These are phyloP conservation scores for Salix suchowensis DNA, from an alignment of 345 rosid species.

Conservation along the genomic window DNA sequence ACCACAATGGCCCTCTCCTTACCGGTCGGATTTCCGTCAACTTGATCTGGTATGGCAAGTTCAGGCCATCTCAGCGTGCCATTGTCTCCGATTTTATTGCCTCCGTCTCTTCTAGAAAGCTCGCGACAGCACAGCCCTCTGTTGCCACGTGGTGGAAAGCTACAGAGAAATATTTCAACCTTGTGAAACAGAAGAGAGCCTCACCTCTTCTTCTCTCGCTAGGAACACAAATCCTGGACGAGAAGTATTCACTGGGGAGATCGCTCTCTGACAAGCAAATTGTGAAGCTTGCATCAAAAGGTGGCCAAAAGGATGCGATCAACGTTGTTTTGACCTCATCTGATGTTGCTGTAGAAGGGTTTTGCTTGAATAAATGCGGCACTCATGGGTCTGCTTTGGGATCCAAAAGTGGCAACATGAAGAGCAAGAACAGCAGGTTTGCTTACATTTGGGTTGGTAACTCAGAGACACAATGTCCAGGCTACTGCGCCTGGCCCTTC, in stretches of 20 bases:
- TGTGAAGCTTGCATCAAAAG: constrained; percentile 16
- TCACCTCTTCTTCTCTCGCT: constrained; percentile 4
- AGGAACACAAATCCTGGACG: constrained; percentile 18
- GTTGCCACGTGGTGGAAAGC: constrained; percentile 24
- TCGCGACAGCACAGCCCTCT: constrained; percentile 4
- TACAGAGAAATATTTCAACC: constrained; percentile 17
- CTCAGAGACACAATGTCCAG: constrained; percentile 29
- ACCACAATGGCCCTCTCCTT: constrained; percentile 29
- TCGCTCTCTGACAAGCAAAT: constrained; percentile 20
- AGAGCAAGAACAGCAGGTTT: background rate
- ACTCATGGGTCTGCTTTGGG: constrained; percentile 1
- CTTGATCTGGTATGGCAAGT: constrained; percentile 25
- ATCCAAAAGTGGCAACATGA: no score
- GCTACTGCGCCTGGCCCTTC: constrained; percentile 32
- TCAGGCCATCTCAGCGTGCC: constrained; percentile 25
- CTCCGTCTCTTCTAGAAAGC: constrained; percentile 3
- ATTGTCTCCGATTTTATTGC: constrained; percentile 23
- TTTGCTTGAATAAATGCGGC: constrained; percentile 24
- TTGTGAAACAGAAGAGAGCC: constrained; percentile 1
- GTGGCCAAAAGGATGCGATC: constrained; percentile 16
- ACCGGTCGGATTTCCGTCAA: constrained; percentile 15
- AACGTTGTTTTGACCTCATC: constrained; percentile 25
- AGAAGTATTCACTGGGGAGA: constrained; percentile 20
- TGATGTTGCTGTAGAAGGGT: constrained; percentile 23
- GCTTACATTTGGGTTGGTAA: constrained; percentile 36